Conservation (phyloP, 768 basidiomycete genomes). For the Chalciporus chontae region DNA sequence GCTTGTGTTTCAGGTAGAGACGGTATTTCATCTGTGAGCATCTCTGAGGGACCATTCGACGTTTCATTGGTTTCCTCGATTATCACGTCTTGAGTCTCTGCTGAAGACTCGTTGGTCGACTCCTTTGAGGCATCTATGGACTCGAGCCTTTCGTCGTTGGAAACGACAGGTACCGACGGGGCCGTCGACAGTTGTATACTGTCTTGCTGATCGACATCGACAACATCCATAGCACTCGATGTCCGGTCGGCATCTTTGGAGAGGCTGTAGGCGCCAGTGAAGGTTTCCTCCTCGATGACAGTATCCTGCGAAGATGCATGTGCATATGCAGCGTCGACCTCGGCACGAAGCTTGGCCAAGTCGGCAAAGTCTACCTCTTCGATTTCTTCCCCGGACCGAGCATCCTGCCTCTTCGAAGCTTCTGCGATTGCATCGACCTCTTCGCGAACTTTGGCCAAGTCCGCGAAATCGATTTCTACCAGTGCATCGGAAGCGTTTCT, state of each 20-base stretch:
- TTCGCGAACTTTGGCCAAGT: conserved; percentile 45
- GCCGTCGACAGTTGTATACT: neutral
- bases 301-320: conserved; percentile 10
- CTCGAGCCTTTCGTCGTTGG: conserved; percentile 2
- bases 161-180: neutral
- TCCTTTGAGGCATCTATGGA: conserved; percentile 8
- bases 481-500: conserved; percentile 33
- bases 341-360: conserved; percentile 12
- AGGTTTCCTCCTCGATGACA: conserved; percentile 34
- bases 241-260: neutral
- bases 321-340: conserved; percentile 8
- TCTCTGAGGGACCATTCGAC: neutral
- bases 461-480: conserved; percentile 65
- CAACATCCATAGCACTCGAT: conserved; percentile 1
- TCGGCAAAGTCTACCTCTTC: neutral
- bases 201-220: neutral
- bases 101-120: neutral
- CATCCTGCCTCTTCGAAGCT: neutral
- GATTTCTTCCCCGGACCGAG: neutral
- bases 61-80: neutral
- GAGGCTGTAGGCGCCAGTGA: conserved; percentile 36
- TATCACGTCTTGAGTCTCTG: neutral
- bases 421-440: conserved; percentile 29
- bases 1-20: neutral
- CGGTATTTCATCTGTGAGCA: neutral